These are phyloP conservation scores for Aspergillus sp. DNA, from an alignment of 2,329 filamentous ascomycete genomes.

Conservation along the genomic window DNA sequence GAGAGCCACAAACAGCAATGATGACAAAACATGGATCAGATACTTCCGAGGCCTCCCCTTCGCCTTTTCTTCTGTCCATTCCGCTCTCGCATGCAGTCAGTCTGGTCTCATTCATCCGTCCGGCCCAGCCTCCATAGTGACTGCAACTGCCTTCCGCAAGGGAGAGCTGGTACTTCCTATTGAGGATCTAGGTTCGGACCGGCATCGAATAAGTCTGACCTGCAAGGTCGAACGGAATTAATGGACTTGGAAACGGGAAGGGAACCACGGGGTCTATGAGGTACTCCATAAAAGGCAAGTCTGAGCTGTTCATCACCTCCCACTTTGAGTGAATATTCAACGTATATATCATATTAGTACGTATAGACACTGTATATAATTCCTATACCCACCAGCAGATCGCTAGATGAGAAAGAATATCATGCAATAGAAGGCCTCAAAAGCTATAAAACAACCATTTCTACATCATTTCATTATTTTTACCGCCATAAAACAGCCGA, in stretches of 20 bases:
- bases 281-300: conserved; percentile 35
- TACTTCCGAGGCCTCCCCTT: conserved; percentile 40
- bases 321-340: too few species aligned
- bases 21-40: conserved; percentile 43
- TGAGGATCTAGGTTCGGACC: neutral
- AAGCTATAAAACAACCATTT: neutral
- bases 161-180: conserved; percentile 17
- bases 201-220: neutral
- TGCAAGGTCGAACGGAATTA: neutral
- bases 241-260: neutral
- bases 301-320: conserved; percentile 27
- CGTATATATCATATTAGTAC: too few species aligned
- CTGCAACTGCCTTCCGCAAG: conserved; percentile 16
- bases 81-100: neutral
- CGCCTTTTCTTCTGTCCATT: conserved; percentile 4
- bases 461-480: neutral
- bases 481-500: too few species aligned
- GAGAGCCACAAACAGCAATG: conserved; percentile 29
- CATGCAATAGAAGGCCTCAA: neutral
- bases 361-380: neutral
- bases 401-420: neutral
- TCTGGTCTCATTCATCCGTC: neutral
- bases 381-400: neutral
- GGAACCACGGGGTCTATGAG: conserved; percentile 13
- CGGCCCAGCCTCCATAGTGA: neutral